Conservation (phyloP, 768 basidiomycete genomes). For the Crassisporium funariophilum region DNA sequence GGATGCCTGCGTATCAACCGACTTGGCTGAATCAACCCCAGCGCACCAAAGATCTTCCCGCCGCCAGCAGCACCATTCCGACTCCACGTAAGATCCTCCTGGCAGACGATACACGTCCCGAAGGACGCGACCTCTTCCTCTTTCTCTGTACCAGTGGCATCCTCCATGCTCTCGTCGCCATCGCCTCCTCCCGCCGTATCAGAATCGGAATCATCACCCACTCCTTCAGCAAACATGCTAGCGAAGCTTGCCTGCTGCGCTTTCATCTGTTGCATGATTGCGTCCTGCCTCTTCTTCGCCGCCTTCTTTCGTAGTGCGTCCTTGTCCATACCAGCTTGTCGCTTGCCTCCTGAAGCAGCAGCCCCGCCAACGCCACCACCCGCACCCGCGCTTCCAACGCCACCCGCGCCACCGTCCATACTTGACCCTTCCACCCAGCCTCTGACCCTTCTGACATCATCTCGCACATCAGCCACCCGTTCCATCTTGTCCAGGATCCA, state of each 20-base stretch:
- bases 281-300: constrained; percentile 88
- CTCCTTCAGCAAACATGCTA: constrained; percentile 61
- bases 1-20: constrained; percentile 79
- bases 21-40: constrained; percentile 89
- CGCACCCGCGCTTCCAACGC: constrained; percentile 38
- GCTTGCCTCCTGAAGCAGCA: constrained; percentile 37
- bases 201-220: constrained; percentile 24
- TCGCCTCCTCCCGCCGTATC: constrained; percentile 38
- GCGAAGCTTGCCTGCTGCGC: constrained; percentile 88
- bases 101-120: constrained; percentile 98
- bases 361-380: constrained; percentile 40
- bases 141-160: constrained; percentile 69
- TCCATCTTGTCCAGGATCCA: constrained; percentile 76
- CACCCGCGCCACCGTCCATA: constrained; percentile 31
- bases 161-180: constrained; percentile 25
- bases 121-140: constrained; percentile 58
- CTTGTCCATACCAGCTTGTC: constrained; percentile 43
- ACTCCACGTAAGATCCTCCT: constrained; percentile 97
- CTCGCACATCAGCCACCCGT: constrained; percentile 45
- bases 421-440: constrained; percentile 4
- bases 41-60: constrained; percentile 74
- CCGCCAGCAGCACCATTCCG: constrained; percentile 43
- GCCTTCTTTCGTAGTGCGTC: constrained; percentile 80
- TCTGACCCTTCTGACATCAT: constrained; percentile 47
- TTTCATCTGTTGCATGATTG: constrained; percentile 96